phyloP scores from a whole-genome alignment of 495 filamentous ascomycete genomes.

The Penicillium psychrofluorescens region DNA sequence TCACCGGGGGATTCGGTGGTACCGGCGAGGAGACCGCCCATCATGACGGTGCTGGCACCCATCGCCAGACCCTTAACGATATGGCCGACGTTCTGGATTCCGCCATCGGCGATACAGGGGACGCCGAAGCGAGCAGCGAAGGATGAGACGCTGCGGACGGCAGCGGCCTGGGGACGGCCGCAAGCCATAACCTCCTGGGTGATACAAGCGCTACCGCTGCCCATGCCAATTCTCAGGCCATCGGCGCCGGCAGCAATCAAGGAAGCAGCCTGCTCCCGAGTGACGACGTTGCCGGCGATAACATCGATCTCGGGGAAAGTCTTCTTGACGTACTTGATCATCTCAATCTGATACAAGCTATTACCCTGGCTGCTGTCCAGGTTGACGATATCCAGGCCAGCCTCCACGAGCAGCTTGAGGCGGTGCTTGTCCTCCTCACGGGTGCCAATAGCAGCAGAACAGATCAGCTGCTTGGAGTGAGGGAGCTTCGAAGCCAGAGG shows the following conservation, averaged over 20 bases:
- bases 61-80: constrained; percentile 97
- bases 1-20: constrained; percentile 96
- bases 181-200: constrained; percentile 99
- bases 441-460: constrained; percentile 91
- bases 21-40: constrained; percentile 94
- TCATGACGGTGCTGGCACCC: constrained; percentile 96
- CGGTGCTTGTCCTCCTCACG: constrained; percentile 83
- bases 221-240: constrained; percentile 98
- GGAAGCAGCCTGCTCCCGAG: constrained; percentile 83
- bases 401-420: constrained; percentile 83
- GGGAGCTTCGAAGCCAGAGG: constrained; percentile 94
- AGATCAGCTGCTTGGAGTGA: constrained; percentile 95
- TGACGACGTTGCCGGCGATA: constrained; percentile 97
- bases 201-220: constrained; percentile 94
- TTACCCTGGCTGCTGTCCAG: constrained; percentile 96
- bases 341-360: constrained; percentile 92
- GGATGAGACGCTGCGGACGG: constrained; percentile 78
- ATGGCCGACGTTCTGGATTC: constrained; percentile 97
- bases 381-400: constrained; percentile 91
- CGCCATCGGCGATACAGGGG: constrained; percentile 95
- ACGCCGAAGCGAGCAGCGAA: constrained; percentile 94
- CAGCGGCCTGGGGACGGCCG: constrained; percentile 86
- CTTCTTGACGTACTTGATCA: constrained; percentile 92
- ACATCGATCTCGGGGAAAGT: constrained; percentile 82
- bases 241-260: constrained; percentile 93